phyloP scores from a whole-genome alignment of 257 asterid genomes.

The Scutellaria baicalensis region DNA sequence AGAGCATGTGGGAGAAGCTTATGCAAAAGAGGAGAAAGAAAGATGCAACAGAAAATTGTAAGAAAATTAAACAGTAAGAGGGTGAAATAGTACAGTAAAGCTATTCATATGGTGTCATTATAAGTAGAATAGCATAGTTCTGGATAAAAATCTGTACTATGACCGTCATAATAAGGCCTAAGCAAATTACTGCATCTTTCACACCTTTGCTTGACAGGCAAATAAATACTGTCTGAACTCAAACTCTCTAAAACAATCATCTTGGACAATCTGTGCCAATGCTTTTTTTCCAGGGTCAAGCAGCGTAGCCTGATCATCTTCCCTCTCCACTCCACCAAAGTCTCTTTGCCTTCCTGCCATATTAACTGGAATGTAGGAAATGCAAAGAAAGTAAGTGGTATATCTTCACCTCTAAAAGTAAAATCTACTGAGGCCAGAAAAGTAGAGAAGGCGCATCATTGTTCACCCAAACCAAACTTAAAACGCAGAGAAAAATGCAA shows the following conservation, averaged over 20 bases:
- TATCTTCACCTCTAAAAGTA: conserved; percentile 1
- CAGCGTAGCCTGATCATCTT: conserved; percentile 85
- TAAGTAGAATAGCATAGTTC: not conserved
- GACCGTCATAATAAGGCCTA: conserved; percentile 21
- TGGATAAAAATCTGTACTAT: not conserved
- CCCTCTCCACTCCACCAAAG: conserved; percentile 86
- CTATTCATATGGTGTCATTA: not conserved
- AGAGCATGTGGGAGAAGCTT: conserved; percentile 10
- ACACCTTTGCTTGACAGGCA: conserved; percentile 97
- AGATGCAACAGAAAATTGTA: not conserved
- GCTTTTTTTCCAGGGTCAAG: conserved; percentile 69
- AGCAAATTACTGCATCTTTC: conserved; percentile 20
- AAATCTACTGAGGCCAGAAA: not conserved
- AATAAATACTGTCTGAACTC: conserved; percentile 97
- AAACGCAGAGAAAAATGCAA: conserved; percentile 1
- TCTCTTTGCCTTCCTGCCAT: conserved; percentile 64
- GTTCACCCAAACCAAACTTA: not conserved
- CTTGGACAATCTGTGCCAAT: conserved; percentile 77
- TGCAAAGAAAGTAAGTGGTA: conserved; percentile 15
- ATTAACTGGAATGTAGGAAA: conserved; percentile 45
- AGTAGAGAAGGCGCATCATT: conserved; percentile 3
- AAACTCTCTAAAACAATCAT: conserved; percentile 92
- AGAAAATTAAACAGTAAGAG: not conserved
- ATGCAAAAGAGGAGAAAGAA: conserved; percentile 8
- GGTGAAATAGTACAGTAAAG: not conserved